Base-by-base conservation (phyloP, 306 rosid genomes). In the Psophocarpus tetragonolobus region DNA sequence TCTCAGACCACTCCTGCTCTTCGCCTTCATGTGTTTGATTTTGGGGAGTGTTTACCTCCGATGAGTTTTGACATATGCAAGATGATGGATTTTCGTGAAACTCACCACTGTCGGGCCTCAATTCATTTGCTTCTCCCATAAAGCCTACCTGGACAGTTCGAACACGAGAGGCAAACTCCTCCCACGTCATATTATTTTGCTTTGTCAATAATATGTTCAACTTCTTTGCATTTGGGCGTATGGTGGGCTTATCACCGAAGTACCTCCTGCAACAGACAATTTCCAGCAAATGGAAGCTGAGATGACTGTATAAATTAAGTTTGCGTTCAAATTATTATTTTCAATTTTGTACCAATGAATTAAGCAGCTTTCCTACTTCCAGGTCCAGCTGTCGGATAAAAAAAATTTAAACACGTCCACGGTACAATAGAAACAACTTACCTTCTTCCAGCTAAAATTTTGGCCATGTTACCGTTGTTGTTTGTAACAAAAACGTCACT, bases 401-500 rank as follows among this genome's bases (percentile, higher is more conserved):
- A 53, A 36, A 35, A 33, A 3, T 51, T 44, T 12, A 6, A 65
- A 32, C 29, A 60, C 11, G 41, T 12, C 42, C 51, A 2, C 9
- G 10, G 10, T 32, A 32, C 3, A 32, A 62, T 35, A 58, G 42
- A 21, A 62, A 15, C n/a, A 68, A 17, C 73, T 69, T 82, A 89
- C 98, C 98, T 94, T 68, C 97, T 80, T 73, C 98, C 98, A 21
- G 98, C 97, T 76, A 94, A 82, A 50, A 94, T 94, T 86, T 83
- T 90, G 17, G 98, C 98, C 98, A 94, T 94, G 78, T 94, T 94
- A 7, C 98, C 98, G n/a, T 94, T 94, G 86, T 94, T 94, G 82
- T 94, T 94, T 48, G 97, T 79, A 77, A 88, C 88, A 21, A 94
- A 92, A 74, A 94, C 97, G 57, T 89, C 91, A 48, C 98, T 94